A percentile compares a stretch with the other conserved stretches of the same genome.
Conservation (phyloP, 2,329 filamentous ascomycete genomes). For the Colletotrichum sidae region DNA sequence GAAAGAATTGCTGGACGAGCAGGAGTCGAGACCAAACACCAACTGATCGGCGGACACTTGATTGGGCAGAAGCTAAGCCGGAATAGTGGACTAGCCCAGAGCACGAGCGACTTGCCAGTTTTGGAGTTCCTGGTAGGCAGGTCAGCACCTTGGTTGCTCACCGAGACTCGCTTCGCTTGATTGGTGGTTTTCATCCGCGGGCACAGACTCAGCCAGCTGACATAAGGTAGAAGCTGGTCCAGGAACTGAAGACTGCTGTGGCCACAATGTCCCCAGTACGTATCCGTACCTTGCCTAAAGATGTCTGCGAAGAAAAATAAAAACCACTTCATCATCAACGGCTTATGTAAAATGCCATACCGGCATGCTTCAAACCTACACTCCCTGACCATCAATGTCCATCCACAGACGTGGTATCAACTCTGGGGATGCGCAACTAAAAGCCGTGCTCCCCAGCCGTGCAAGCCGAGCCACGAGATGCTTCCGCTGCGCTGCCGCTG, state of each 20-base stretch:
- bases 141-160: not conserved
- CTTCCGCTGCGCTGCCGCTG: no score
- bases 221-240: no score
- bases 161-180: not conserved
- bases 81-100: conserved; percentile 24
- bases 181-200: not conserved
- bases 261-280: no score
- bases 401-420: conserved; percentile 6
- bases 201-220: no score
- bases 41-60: conserved; percentile 2
- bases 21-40: not conserved
- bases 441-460: conserved; percentile 1
- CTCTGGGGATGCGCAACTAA: conserved; percentile 26
- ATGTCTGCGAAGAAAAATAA: no score
- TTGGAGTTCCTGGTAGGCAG: not conserved
- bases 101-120: conserved; percentile 10
- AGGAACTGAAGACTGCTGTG: no score
- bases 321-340: not conserved
- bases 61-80: conserved; percentile 27
- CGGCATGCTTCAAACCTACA: not conserved
- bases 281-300: no score
- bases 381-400: not conserved
- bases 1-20: conserved; percentile 1
- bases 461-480: conserved; percentile 33
- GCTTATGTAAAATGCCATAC: not conserved